Percentiles rank a stretch among this genome's conserved stretches.
These are phyloP conservation scores for Bryoglossum gracile DNA, from an alignment of 495 filamentous ascomycete genomes.

Conservation along the genomic window DNA sequence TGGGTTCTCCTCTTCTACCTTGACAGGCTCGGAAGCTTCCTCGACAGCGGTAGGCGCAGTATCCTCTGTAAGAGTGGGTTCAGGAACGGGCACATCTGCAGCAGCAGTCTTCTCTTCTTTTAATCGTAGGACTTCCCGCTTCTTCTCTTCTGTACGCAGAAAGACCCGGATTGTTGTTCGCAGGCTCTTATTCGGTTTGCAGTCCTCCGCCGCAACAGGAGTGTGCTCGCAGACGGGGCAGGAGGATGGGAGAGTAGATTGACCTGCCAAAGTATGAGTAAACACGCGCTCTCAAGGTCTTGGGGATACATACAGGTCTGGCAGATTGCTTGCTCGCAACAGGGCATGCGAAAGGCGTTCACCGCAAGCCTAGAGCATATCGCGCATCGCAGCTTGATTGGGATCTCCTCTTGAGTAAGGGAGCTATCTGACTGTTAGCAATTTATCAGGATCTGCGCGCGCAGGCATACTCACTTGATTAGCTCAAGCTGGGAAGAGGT, in stretches of 20 bases:
- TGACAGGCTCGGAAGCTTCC: neutral
- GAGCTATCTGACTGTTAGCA: slow-evolving; percentile 45
- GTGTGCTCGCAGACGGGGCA: slow-evolving; percentile 92
- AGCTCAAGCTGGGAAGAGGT: slow-evolving; percentile 37
- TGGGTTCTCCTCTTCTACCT: slow-evolving; percentile 2
- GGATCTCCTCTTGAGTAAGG: slow-evolving; percentile 76
- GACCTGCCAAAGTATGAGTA: slow-evolving; percentile 46
- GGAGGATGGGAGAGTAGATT: slow-evolving; percentile 63
- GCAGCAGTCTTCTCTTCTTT: slow-evolving; percentile 33
- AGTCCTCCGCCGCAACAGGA: slow-evolving; percentile 76
- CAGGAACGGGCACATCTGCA: slow-evolving; percentile 36
- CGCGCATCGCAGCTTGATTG: slow-evolving; percentile 89
- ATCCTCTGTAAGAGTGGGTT: slow-evolving; percentile 24
- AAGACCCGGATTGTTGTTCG: slow-evolving; percentile 86
- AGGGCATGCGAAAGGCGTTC: slow-evolving; percentile 84
- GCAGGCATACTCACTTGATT: slow-evolving; percentile 36
- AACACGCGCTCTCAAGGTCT: neutral
- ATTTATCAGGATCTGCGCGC: no score
- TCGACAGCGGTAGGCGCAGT: slow-evolving; percentile 20
- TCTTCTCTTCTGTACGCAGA: slow-evolving; percentile 81
- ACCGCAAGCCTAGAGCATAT: slow-evolving; percentile 87
- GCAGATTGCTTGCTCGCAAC: slow-evolving; percentile 93
- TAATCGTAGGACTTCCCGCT: slow-evolving; percentile 41
- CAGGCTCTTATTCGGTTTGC: slow-evolving; percentile 80
- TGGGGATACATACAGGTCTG: slow-evolving; percentile 62